Percentiles rank a stretch among this genome's conserved stretches.
These are phyloP conservation scores for Ascochyta pisi DNA, from an alignment of 2,329 filamentous ascomycete genomes.

Conservation along the genomic window DNA sequence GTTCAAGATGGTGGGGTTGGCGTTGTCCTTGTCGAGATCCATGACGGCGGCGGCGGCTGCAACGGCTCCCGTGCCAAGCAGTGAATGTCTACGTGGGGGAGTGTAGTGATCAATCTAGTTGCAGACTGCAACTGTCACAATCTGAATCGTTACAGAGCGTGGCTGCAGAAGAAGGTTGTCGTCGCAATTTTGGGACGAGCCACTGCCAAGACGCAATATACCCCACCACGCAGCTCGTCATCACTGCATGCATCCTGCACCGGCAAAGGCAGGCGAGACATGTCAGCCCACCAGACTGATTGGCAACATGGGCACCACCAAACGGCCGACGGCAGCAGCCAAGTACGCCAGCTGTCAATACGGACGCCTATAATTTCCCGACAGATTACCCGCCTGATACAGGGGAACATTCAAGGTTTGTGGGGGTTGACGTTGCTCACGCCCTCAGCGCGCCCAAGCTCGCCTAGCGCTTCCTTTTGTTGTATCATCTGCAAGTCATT, in stretches of 20 bases:
- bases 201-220: conserved; percentile 16
- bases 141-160: conserved; percentile 1
- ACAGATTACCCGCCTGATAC: conserved; percentile 27
- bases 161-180: conserved; percentile 10
- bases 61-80: conserved; percentile 12
- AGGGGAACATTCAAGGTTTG: conserved; percentile 23
- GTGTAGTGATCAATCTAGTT: conserved; percentile 7
- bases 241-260: background rate
- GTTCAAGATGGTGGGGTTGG: conserved; percentile 92
- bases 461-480: conserved; percentile 21
- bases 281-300: conserved; percentile 16
- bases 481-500: conserved; percentile 23
- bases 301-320: conserved; percentile 9
- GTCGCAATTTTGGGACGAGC: conserved; percentile 8
- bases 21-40: conserved; percentile 68
- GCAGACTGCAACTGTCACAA: background rate
- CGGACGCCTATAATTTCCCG: conserved; percentile 29
- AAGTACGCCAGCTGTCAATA: conserved; percentile 23
- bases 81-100: conserved; percentile 1
- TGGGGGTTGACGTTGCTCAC: conserved; percentile 25
- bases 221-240: conserved; percentile 13
- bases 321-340: conserved; percentile 18
- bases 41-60: conserved; percentile 35
- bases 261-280: conserved; percentile 11
- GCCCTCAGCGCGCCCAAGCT: conserved; percentile 10